Conservation (phyloP, 768 basidiomycete genomes). For the Chalciporus pseudorubinellus region DNA sequence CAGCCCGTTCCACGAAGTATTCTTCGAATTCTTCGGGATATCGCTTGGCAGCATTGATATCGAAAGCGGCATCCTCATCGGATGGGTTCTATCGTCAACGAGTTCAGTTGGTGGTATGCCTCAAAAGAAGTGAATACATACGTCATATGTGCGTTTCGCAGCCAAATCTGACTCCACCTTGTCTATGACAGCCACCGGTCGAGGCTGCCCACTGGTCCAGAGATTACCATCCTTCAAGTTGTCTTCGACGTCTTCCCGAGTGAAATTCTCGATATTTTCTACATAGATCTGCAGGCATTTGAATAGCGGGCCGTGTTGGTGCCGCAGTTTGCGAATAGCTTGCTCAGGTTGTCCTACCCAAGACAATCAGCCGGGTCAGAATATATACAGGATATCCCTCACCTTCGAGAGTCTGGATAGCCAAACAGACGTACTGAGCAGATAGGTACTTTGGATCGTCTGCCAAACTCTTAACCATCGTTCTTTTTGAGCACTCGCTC, state of each 20-base stretch:
- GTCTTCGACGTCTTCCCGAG: neutral
- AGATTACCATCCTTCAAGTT: neutral
- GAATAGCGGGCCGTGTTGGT: neutral
- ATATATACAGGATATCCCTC: neutral
- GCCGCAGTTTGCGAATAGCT: neutral
- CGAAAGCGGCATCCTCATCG: too few species aligned
- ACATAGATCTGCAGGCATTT: neutral
- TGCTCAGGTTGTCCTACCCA: neutral
- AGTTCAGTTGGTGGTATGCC: neutral
- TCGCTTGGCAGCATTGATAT: too few species aligned
- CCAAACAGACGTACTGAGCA: neutral
- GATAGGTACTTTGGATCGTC: neutral
- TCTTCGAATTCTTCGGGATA: too few species aligned
- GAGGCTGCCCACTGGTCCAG: neutral
- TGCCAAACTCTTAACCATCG: neutral
- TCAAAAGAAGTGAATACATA: neutral
- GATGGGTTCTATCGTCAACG: too few species aligned
- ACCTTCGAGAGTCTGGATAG: neutral
- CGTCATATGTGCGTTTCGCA: neutral
- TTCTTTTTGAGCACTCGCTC: too few species aligned
- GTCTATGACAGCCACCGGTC: neutral
- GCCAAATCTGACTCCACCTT: neutral
- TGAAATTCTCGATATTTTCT: neutral
- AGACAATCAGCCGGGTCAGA: neutral
- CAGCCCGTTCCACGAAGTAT: too few species aligned